Base-by-base conservation (phyloP, 169 alveolate species). In the Cryptosporidium bovis region DNA sequence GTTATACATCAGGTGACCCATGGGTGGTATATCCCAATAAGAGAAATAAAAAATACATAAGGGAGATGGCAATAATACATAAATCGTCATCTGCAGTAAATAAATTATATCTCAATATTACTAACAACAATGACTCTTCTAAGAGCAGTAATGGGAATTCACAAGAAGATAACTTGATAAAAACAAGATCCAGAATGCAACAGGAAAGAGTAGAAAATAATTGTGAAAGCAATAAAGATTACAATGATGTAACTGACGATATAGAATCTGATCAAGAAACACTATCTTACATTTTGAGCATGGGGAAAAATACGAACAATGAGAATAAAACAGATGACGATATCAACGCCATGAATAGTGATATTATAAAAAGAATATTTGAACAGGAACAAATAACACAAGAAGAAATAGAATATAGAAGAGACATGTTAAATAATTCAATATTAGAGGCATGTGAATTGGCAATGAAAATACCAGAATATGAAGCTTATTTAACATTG, bases 11-110 rank as follows among this genome's bases (percentile, higher is more conserved):
- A 12, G 87, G 87, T n/a, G 87, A 77, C 56, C 87, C 87, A 34
- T 77, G 87, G 87, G 71, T 77, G 1, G 87, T 77, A 10, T 64
- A 77, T 46, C 87, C 87, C 2, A 55, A 46, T 40, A 77, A 77
- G 20, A 77, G 55, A 53, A 62, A 50, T 50, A 56, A 71, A 66
- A 66, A 66, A 46, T n/a, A n/a, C 18, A 36, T 16, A n/a, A 66
- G 1, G n/a, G 53, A 29, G n/a, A 36, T 34, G 1, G 56, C 55
- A 46, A 55, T 0, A 2, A 27, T 18, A 55, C 2, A 27, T 55
- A 55, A 55, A 55, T 55, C 13, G 0, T 55, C 34, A 2, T 2
- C 64, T 20, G 64, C 2, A 27, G 2, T 27, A 33, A 15, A 62
- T 20, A 20, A 46, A 62, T 62, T 62, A 33, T 20, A 16, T n/a